Evolutionary conservation across 768 basidiomycete species (phyloP).

Genomic region (Psilocybe tampanensis): DNA sequence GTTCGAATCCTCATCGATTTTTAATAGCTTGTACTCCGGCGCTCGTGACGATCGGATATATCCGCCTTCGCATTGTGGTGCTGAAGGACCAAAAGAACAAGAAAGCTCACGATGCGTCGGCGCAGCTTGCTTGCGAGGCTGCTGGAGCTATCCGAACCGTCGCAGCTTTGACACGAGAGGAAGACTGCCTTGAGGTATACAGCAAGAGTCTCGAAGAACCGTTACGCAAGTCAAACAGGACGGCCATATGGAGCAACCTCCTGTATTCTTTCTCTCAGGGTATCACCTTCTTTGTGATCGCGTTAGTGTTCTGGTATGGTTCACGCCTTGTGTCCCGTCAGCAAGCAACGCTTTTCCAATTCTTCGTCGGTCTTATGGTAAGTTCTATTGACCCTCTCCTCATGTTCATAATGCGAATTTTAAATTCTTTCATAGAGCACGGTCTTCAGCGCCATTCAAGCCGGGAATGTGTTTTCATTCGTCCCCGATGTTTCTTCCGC

Average conservation of each 20-base stretch:
- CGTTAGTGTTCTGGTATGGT: constrained; percentile 82
- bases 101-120: constrained; percentile 74
- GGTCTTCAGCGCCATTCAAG: constrained; percentile 82
- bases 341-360: constrained; percentile 58
- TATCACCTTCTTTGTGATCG: constrained; percentile 77
- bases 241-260: constrained; percentile 63
- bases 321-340: constrained; percentile 56
- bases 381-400: constrained; percentile 16
- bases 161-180: constrained; percentile 84
- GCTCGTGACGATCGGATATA: constrained; percentile 73
- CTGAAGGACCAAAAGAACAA: constrained; percentile 86
- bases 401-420: neutral
- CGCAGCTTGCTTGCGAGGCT: constrained; percentile 91
- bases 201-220: constrained; percentile 73
- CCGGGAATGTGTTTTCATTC: constrained; percentile 80
- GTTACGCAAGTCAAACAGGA: constrained; percentile 61
- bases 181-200: constrained; percentile 72
- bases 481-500: constrained; percentile 91
- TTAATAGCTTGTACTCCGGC: constrained; percentile 65
- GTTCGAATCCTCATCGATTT: neutral
- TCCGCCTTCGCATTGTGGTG: constrained; percentile 87
- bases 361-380: constrained; percentile 87
- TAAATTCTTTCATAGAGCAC: constrained; percentile 48
- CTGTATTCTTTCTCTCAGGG: constrained; percentile 79
- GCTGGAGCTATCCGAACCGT: constrained; percentile 91